phyloP scores from a whole-genome alignment of 768 basidiomycete genomes.

The Suillus subaureus region DNA sequence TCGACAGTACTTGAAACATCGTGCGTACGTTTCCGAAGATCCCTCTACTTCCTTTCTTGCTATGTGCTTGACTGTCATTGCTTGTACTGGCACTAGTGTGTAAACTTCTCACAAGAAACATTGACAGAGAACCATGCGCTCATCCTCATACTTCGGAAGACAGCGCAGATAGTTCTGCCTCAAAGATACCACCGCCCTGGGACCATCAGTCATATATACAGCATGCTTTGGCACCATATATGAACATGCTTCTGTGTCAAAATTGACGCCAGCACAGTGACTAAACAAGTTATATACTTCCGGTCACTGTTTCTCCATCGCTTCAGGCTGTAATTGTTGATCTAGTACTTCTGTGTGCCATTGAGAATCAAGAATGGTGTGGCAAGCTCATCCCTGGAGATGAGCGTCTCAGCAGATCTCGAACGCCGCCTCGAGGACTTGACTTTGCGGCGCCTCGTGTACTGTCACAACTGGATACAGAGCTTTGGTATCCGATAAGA shows the following conservation, averaged over 20 bases:
- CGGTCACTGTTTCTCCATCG: too few species aligned
- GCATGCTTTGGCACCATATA: neutral
- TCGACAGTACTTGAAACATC: too few species aligned
- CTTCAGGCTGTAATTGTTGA: too few species aligned
- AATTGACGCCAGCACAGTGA: neutral
- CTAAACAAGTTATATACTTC: neutral
- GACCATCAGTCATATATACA: neutral
- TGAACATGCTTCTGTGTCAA: neutral
- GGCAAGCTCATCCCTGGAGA: neutral
- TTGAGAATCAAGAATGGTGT: neutral
- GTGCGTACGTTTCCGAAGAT: too few species aligned
- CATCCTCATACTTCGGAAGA: neutral
- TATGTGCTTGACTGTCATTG: too few species aligned
- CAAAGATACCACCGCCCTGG: too few species aligned
- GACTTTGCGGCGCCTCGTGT: neutral
- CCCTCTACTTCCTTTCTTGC: too few species aligned
- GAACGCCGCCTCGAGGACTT: too few species aligned
- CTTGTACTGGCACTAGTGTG: too few species aligned
- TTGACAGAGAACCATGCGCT: too few species aligned
- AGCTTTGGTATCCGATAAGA: neutral
- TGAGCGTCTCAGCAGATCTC: neutral
- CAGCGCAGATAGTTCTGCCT: neutral
- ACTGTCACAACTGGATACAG: neutral
- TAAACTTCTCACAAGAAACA: too few species aligned
- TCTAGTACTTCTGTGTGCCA: fast-evolving